phyloP scores from a whole-genome alignment of 768 basidiomycete genomes.

The Rhodotorula sphaerocarpa region DNA sequence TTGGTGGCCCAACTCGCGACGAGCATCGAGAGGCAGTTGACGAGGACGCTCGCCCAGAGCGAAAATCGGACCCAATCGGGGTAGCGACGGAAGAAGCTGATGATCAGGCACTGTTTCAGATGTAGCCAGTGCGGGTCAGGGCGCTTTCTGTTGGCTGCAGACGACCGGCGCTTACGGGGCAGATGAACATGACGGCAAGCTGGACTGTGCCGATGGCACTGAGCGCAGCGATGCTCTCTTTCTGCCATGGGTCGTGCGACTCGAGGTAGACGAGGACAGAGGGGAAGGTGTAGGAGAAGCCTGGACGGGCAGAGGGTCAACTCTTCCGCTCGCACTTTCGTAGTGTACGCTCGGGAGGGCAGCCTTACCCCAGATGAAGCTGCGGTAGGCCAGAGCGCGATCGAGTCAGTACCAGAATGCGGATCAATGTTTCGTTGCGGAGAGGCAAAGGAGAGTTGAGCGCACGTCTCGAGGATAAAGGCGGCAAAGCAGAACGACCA shows the following conservation, averaged over 20 bases:
- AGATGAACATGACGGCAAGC: constrained; percentile 24
- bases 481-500: constrained; percentile 7
- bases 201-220: constrained; percentile 17
- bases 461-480: constrained; percentile 15
- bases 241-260: constrained; percentile 15
- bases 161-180: constrained; percentile 4
- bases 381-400: background rate
- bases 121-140: background rate
- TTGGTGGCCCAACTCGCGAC: constrained; percentile 17
- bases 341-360: background rate
- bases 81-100: constrained; percentile 25
- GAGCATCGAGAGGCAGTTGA: constrained; percentile 21
- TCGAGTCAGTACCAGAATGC: too few species aligned
- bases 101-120: constrained; percentile 7
- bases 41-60: constrained; percentile 1
- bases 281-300: constrained; percentile 14
- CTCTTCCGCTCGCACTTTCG: too few species aligned
- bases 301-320: too few species aligned
- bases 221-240: constrained; percentile 7
- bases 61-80: constrained; percentile 22
- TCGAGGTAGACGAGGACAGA: constrained; percentile 23
- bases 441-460: too few species aligned
- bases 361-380: background rate
- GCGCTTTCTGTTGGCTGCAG: too few species aligned
- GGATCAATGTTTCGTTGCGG: too few species aligned